These are phyloP conservation scores for Canavalia gladiata DNA, from an alignment of 306 rosid species.

Conservation along the genomic window DNA sequence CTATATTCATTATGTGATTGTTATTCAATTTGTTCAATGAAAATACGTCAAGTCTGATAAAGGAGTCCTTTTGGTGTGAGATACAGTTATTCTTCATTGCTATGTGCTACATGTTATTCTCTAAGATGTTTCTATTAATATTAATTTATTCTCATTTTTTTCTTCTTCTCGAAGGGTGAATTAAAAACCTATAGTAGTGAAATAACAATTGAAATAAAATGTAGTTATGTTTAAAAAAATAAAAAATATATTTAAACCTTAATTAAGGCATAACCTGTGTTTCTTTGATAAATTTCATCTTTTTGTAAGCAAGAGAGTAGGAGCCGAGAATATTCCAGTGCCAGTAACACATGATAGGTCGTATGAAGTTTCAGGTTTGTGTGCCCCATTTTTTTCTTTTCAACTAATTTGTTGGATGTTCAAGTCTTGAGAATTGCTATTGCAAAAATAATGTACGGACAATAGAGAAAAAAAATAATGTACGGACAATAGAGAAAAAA, in stretches of 20 bases:
- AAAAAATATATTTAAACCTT: background rate
- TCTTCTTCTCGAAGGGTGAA: background rate
- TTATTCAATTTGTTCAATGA: conserved; percentile 59
- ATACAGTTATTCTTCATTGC: conserved; percentile 32
- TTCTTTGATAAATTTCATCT: background rate
- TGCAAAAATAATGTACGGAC: background rate
- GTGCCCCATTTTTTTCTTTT: background rate
- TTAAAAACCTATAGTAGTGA: background rate
- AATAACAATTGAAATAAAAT: no score
- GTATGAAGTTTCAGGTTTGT: background rate
- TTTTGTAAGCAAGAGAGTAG: no score
- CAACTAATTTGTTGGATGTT: background rate
- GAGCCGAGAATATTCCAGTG: no score
- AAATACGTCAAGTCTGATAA: conserved; percentile 43
- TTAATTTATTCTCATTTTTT: background rate
- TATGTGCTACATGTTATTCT: background rate
- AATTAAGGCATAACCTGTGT: background rate
- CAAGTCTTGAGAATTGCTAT: background rate
- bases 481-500: background rate
- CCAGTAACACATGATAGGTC: no score
- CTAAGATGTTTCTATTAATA: background rate
- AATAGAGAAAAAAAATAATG: background rate
- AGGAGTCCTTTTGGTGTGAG: conserved; percentile 24
- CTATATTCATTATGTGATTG: conserved; percentile 69
- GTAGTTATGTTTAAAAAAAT: no score